Evolutionary conservation across 2,329 filamentous ascomycete genomes (phyloP).

Genomic region (Chrysoporthe puriensis): DNA sequence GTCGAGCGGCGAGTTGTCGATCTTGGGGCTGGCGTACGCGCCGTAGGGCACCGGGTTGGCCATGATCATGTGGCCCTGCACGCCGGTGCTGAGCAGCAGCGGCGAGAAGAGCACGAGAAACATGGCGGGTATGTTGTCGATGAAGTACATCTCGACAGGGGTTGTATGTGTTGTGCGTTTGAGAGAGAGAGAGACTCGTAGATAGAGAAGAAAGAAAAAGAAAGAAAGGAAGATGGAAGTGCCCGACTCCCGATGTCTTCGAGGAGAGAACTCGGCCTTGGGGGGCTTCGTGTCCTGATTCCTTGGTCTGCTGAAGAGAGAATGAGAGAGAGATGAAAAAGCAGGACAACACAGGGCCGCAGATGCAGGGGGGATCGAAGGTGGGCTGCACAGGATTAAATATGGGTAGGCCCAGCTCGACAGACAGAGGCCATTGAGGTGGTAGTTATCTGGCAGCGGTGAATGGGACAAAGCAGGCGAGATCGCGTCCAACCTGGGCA

Average conservation of each 20-base stretch:
- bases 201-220: background rate
- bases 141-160: background rate
- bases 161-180: background rate
- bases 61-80: slow-evolving; percentile 32
- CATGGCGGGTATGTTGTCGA: slow-evolving; percentile 3
- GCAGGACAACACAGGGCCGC: background rate
- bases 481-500: background rate
- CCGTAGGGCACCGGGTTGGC: slow-evolving; percentile 26
- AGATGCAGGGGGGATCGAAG: slow-evolving; percentile 2
- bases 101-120: slow-evolving; percentile 31
- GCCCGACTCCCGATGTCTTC: background rate
- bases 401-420: background rate
- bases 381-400: slow-evolving; percentile 3
- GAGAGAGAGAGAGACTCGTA: background rate
- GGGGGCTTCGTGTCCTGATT: background rate
- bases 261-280: background rate
- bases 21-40: slow-evolving; percentile 40
- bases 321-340: background rate
- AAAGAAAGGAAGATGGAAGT: background rate
- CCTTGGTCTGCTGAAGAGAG: background rate
- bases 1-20: slow-evolving; percentile 72
- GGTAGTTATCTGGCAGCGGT: no score
- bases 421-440: background rate
- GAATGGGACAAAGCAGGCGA: background rate
- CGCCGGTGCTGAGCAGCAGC: slow-evolving; percentile 45